Base-by-base conservation (phyloP, 2,329 filamentous ascomycete species). In the Xylariaceae sp. region DNA sequence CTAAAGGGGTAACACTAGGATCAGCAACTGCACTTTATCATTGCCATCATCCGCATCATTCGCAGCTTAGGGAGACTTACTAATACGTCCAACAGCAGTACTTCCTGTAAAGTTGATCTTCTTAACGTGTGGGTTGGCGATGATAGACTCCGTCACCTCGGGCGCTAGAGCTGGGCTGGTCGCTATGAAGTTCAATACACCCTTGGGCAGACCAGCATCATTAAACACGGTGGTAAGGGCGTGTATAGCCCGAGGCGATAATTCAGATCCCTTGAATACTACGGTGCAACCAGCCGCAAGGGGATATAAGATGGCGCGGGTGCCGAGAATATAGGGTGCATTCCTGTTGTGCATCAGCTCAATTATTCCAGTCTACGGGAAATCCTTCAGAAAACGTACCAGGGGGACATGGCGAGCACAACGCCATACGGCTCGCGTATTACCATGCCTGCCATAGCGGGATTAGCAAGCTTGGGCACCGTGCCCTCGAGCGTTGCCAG, bases 341-440 rank as follows among this genome's bases (percentile, higher is more conserved):
- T 79, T 79, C 74, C 75, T 76, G 35, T 53, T 51, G 23, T 30
- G 23, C 49, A 34, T 60, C 10, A 58, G 17, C 6, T 55, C 15
- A 54, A 5, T 30, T 30, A 30, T 30, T 17, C 7, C 44, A 7
- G n/a, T 34, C 44, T 15, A 30, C 23, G 4, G 6, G 51, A 4
- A n/a, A 45, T 5, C 13, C 37, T 35, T 17, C 9, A 5, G 65
- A 17, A 8, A 1, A 57, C 76, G 66, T 77, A 92, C 90, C 91
- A 96, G 8, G 91, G 89, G 2, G 88, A 89, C 72, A 95, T 91
- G 2, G 84, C 86, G 35, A 95, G 76, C 13, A 92, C 80, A 6
- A 94, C 90, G 1, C 91, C 91, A 66, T 84, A 91, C 0, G 91
- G 90, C 73, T 92, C 88, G 70, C 86, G 87, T 64, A 87, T 74